These are phyloP conservation scores for Boletus coccyginus DNA, from an alignment of 768 basidiomycete genomes.

Conservation along the genomic window DNA sequence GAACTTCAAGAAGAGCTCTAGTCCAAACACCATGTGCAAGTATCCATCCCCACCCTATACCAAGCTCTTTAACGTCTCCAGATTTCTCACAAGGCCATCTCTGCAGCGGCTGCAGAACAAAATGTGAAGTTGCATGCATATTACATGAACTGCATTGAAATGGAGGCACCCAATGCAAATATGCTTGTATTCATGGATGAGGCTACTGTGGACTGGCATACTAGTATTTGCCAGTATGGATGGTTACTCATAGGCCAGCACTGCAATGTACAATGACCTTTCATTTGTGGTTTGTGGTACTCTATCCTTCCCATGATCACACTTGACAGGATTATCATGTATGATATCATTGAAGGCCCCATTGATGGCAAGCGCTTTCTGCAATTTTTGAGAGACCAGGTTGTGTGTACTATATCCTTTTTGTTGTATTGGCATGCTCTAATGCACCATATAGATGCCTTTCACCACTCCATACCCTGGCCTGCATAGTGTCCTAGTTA, in stretches of 20 bases:
- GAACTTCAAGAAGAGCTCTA: neutral
- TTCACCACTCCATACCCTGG: constrained; percentile 2
- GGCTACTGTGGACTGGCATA: constrained; percentile 7
- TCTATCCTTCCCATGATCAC: constrained; percentile 21
- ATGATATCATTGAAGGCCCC: too few species aligned
- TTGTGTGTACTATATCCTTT: too few species aligned
- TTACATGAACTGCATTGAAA: constrained; percentile 13
- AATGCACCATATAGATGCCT: too few species aligned
- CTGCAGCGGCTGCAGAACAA: constrained; percentile 11
- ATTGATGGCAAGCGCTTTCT: too few species aligned
- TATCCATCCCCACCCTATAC: neutral
- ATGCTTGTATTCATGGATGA: constrained; percentile 27
- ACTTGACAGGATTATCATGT: too few species aligned
- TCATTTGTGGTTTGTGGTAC: constrained; percentile 7
- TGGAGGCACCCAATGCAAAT: too few species aligned
- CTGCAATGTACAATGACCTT: constrained; percentile 7
- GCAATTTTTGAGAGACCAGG: too few species aligned
- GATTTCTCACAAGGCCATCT: too few species aligned
- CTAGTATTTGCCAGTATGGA: neutral
- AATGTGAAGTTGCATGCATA: constrained; percentile 1
- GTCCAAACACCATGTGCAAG: neutral
- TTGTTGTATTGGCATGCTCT: too few species aligned
- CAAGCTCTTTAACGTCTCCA: neutral
- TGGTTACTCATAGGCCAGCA: neutral
- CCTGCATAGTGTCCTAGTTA: constrained; percentile 9